These are phyloP conservation scores for Metschnikowia peoriensis DNA, from an alignment of 805 yeast species.

Conservation along the genomic window DNA sequence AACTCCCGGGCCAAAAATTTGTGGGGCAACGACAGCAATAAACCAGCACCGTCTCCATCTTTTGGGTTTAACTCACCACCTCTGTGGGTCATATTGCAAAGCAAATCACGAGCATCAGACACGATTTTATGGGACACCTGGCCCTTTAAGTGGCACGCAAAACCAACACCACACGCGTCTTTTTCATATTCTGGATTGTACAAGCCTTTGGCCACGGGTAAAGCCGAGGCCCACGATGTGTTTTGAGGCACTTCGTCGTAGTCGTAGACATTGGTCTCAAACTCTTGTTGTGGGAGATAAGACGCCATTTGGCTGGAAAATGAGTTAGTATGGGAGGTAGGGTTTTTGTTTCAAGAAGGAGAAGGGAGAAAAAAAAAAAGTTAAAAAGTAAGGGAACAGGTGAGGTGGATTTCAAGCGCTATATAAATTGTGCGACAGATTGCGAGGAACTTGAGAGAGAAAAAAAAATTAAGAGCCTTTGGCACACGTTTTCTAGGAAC, in stretches of 20 bases:
- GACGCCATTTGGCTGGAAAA: slow-evolving; percentile 16
- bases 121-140: slow-evolving; percentile 84
- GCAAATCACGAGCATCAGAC: slow-evolving; percentile 80
- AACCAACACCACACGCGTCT: slow-evolving; percentile 99
- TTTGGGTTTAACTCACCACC: slow-evolving; percentile 98
- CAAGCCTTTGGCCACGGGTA: slow-evolving; percentile 84
- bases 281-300: slow-evolving; percentile 40
- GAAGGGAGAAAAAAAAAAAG: neutral
- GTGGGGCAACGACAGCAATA: slow-evolving; percentile 89
- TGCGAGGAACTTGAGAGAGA: neutral
- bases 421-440: too few relatives aligned
- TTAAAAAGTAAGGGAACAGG: too few relatives aligned
- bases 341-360: neutral
- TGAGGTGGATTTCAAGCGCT: too few relatives aligned
- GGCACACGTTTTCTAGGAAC: neutral
- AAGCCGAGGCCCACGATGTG: slow-evolving; percentile 87
- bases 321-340: slow-evolving; percentile 1
- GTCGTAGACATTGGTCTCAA: slow-evolving; percentile 46
- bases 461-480: neutral
- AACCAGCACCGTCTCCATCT: slow-evolving; percentile 99
- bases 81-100: slow-evolving; percentile 98
- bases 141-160: slow-evolving; percentile 93
- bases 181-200: slow-evolving; percentile 92
- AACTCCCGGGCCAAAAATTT: slow-evolving; percentile 84
- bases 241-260: slow-evolving; percentile 78